Conservation (phyloP, 805 yeast species). For the Zygotorulaspora danielsina region DNA sequence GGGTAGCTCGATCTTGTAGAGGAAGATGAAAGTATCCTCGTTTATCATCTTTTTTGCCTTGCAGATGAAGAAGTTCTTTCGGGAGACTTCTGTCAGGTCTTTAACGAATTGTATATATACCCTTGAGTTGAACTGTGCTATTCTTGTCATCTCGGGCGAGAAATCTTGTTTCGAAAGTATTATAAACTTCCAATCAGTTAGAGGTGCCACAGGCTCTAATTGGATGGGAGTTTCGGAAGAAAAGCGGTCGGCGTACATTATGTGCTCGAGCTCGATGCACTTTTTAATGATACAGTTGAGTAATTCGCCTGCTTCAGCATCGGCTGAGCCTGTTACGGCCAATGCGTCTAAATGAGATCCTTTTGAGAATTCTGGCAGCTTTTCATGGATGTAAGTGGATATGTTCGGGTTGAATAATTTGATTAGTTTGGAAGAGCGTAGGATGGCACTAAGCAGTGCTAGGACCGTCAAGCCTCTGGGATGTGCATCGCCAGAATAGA, state of each 20-base stretch:
- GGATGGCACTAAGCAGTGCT: conserved; percentile 13
- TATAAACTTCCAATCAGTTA: conserved; percentile 20
- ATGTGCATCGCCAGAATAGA: not conserved
- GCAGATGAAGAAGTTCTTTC: conserved; percentile 17
- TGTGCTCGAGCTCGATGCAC: conserved; percentile 12
- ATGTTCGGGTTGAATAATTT: conserved; percentile 23
- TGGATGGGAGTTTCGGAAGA: conserved; percentile 4
- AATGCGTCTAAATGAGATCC: not conserved
- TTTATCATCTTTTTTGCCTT: conserved; percentile 22
- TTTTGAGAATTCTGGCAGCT: conserved; percentile 1
- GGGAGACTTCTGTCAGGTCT: conserved; percentile 14
- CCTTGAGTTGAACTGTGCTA: conserved; percentile 16
- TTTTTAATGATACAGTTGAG: conserved; percentile 8
- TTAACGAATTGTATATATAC: conserved; percentile 22
- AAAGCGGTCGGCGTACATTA: conserved; percentile 14
- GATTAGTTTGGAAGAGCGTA: conserved; percentile 16
- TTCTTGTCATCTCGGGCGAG: conserved; percentile 13
- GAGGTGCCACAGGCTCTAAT: conserved; percentile 8
- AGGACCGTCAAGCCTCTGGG: conserved; percentile 14
- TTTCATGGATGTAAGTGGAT: conserved; percentile 3
- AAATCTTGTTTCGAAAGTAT: conserved; percentile 14
- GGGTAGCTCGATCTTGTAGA: conserved; percentile 15
- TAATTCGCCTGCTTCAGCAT: conserved; percentile 1
- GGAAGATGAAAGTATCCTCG: conserved; percentile 20
- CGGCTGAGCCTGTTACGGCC: not conserved